Evolutionary conservation across 441 rosid genomes (phyloP), one percentile per base, ranked within the genome.

Genomic region (Raphanus hybrid): DNA sequence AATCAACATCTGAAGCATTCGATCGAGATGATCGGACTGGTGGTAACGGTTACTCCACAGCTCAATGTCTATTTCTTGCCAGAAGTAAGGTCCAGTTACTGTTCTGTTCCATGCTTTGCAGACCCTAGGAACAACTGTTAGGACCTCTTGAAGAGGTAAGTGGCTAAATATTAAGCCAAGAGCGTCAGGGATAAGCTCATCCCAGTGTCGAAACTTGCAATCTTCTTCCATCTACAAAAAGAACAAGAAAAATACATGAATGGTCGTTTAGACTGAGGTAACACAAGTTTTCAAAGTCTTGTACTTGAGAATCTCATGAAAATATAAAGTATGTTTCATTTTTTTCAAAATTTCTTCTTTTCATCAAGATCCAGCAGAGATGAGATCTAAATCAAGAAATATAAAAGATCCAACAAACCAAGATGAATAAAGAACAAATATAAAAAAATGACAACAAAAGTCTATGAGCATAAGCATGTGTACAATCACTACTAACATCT

Each of bases 31-130:
- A 37, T 80, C 79, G 2, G 89, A 82, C 10, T 75, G 76, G 20
- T 71, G 67, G 78, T 87, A 84, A 9, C 66, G 74, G 39, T 79
- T 74, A 69, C 97, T 87, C 93, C 94, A 92, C 15, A 87, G 85
- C 77, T 87, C 93, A 74, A 93, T 84, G 82, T 91, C 90, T 32
- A 93, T 89, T 83, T 89, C 96, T 76, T 89, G 97, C 97, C 97
- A 92, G 73, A 97, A 92, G 75, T 87, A 92, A 62, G 98, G 94
- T 64, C 93, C 98, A n/a, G 78, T 78, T 48, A 88, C 94, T 26
- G 83, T 88, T 80, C 79, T 85, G 80, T 79, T 74, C 98, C 98
- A 93, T 8, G 94, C 87, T 82, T 93, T 92, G 84, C 98, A 93
- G 43, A 93, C 97, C 26, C 88, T 78, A 5, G 98, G 96, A 45